Conservation (phyloP, 2,329 filamentous ascomycete species). For the Chaetomiaceae sp. region DNA sequence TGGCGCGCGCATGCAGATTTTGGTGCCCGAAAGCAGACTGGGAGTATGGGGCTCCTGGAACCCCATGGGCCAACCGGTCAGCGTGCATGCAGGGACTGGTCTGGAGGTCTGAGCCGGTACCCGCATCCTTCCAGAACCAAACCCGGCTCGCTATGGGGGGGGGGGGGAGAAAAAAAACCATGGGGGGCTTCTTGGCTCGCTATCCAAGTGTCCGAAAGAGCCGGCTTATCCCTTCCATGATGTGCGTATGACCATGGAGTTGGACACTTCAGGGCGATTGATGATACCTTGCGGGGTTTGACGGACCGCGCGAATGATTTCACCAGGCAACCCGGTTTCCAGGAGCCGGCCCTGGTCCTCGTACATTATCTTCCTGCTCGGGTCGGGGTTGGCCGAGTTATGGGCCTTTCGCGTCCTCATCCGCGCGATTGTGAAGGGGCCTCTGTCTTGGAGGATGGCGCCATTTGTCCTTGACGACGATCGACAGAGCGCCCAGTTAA, state of each 20-base stretch:
- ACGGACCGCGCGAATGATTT: neutral
- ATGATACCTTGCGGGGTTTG: neutral
- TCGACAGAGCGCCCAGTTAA: neutral
- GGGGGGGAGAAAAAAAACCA: too few relatives aligned
- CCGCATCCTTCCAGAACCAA: neutral
- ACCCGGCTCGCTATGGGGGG: conserved; percentile 3
- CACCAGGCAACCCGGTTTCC: neutral
- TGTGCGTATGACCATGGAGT: neutral
- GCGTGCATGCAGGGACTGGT: conserved; percentile 3
- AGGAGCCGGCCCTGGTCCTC: neutral
- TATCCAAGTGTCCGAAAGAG: neutral
- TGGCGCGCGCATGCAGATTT: conserved; percentile 2
- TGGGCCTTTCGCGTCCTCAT: conserved; percentile 1
- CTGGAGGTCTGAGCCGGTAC: neutral
- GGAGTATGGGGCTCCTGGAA: neutral
- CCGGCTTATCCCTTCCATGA: conserved; percentile 1
- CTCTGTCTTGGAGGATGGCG: conserved; percentile 10
- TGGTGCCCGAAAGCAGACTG: conserved; percentile 2
- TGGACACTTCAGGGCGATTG: neutral
- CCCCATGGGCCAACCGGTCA: conserved; percentile 6
- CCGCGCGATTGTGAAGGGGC: neutral
- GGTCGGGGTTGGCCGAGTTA: neutral
- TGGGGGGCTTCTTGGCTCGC: neutral
- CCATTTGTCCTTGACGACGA: conserved; percentile 16
- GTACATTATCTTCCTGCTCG: neutral